Base-by-base conservation (phyloP, 106 monocot species). In the Acorus calamus region DNA sequence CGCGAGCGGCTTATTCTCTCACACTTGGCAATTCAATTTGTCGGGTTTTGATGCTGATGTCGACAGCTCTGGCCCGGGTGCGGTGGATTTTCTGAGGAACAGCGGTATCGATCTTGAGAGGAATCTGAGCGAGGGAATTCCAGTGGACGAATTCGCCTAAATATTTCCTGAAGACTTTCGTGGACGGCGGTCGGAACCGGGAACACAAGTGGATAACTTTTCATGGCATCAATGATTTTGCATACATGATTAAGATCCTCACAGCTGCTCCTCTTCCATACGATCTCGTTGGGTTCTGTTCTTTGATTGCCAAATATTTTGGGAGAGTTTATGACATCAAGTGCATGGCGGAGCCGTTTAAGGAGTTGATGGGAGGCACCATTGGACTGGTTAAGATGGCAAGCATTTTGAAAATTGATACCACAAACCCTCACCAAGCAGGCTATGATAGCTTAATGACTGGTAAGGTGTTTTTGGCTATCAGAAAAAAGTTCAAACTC, bases 141-240 rank as follows among this genome's bases (percentile, higher is more conserved):
- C 62, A 11, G 53, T 66, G 47, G 5, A 7, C 4, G 2, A n/a
- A 11, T 80, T 84, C 63, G 77, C 77, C 0, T n/a, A 76, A 76
- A 71, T 74, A 81, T 28, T 28, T 28, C 28, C 28, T 28, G 28
- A 28, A 28, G 28, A 6, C 52, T 89, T 48, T 71, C 76, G 69
- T 64, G 74, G 49, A 84, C 89, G 1, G 84, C 79, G 6, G 68
- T 89, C 14, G 64, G 84, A 14, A 74, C 70, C 73, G 74, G 68
- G 66, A 71, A 66, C 6, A 73, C 74, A 4, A 79, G n/a, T 89
- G 85, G 85, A 71, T 82, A 11, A 79, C 82, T 44, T 89, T 89
- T 74, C 82, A 82, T 80, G 77, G 82, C 48, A 85, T 85, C 12
- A 85, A 85, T 53, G 89, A 82, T 55, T 89, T 89, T 46, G 85